Conservation (phyloP, 2,329 filamentous ascomycete species). For the Ophiocordyceps camponoti-floridani region DNA sequence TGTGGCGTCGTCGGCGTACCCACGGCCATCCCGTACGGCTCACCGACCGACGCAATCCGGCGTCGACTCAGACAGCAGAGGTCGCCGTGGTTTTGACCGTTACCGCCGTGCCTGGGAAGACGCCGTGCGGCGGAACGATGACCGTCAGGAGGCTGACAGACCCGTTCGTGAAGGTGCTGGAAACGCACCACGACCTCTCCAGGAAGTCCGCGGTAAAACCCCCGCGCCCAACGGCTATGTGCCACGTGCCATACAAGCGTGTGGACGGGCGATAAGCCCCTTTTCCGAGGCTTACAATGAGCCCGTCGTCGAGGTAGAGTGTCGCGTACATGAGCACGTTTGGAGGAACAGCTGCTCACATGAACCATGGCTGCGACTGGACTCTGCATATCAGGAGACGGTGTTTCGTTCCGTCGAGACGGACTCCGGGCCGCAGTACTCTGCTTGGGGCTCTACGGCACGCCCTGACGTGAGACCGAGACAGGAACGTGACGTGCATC, state of each 20-base stretch:
- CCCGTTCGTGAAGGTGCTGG: background rate
- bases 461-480: background rate
- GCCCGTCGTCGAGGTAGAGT: constrained; percentile 10
- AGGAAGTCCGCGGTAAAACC: constrained; percentile 5
- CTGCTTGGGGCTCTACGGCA: too few relatives aligned
- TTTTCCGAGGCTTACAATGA: constrained; percentile 3
- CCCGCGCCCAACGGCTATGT: constrained; percentile 12
- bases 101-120: constrained; percentile 26
- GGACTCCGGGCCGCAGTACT: constrained; percentile 14
- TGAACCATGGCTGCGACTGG: constrained; percentile 8
- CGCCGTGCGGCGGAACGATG: constrained; percentile 15
- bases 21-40: background rate
- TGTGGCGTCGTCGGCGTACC: background rate
- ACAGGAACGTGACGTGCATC: background rate
- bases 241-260: background rate
- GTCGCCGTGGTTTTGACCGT: constrained; percentile 26
- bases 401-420: constrained; percentile 29
- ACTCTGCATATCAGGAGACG: constrained; percentile 18
- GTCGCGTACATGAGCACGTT: constrained; percentile 4
- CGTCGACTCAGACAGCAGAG: constrained; percentile 11
- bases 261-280: background rate
- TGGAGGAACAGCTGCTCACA: constrained; percentile 4
- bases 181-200: background rate
- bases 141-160: background rate
- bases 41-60: too few relatives aligned